Percentiles rank a stretch among this genome's conserved stretches.
These are phyloP conservation scores for Anastatica hierochuntica DNA, from an alignment of 345 rosid genomes.

Conservation along the genomic window DNA sequence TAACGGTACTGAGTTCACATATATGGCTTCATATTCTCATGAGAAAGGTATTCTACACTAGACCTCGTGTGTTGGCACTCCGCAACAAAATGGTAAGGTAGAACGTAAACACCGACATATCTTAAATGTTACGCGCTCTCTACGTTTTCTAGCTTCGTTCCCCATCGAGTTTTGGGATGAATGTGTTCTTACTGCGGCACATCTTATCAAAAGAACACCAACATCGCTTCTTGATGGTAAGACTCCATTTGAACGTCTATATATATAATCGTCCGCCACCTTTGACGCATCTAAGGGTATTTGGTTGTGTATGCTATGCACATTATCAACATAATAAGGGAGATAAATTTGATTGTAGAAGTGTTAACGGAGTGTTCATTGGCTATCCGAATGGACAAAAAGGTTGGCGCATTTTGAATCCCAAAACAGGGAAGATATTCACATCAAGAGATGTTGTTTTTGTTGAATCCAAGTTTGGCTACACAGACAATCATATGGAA, in stretches of 20 bases:
- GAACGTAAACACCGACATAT: too few species aligned
- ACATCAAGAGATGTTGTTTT: not conserved
- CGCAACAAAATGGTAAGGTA: not conserved
- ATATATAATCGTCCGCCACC: too few species aligned
- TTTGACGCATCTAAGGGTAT: not conserved
- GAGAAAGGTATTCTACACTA: not conserved
- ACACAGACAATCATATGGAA: too few species aligned
- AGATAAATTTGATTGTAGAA: not conserved
- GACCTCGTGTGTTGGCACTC: not conserved
- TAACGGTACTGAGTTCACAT: too few species aligned
- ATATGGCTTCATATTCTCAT: too few species aligned
- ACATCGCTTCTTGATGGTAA: not conserved
- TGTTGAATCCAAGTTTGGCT: not conserved
- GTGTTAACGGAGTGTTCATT: not conserved
- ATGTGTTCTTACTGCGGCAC: not conserved
- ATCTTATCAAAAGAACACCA: not conserved
- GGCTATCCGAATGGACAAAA: not conserved
- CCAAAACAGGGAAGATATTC: too few species aligned
- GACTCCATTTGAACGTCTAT: not conserved
- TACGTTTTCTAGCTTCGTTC: too few species aligned
- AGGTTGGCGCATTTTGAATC: not conserved
- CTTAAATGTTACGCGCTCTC: too few species aligned
- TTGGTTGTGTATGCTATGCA: not conserved
- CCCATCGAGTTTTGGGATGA: not conserved
- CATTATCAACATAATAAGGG: too few species aligned